Conservation (phyloP, 371 early-diverging fungal genomes). For the Zychaea mexicana region DNA sequence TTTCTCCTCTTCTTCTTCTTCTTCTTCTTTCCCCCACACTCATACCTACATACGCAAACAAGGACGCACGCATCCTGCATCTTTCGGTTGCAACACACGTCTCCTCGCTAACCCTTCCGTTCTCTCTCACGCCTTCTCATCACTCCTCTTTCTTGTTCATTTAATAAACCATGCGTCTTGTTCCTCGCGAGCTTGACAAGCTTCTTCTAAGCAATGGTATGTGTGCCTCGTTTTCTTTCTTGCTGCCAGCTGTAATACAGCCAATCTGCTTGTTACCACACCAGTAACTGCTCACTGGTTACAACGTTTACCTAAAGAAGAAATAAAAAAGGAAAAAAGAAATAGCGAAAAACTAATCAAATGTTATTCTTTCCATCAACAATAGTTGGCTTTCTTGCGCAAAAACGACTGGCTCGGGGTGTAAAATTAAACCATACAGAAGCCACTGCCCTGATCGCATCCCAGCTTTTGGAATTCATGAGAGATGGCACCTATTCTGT, state of each 20-base stretch:
- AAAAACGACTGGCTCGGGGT: conserved; percentile 87
- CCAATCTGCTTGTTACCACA: too few species aligned
- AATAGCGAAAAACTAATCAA: conserved; percentile 40
- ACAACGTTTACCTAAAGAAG: too few species aligned
- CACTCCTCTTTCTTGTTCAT: conserved; percentile 2
- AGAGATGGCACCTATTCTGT: conserved; percentile 88
- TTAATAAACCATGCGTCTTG: conserved; percentile 18
- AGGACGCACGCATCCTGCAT: neutral
- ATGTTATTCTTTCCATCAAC: too few species aligned
- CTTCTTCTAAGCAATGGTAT: conserved; percentile 5
- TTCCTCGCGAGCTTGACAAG: conserved; percentile 83
- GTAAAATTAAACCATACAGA: conserved; percentile 85
- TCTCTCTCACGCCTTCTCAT: neutral
- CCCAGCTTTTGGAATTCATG: conserved; percentile 83
- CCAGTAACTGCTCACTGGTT: too few species aligned
- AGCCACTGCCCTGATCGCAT: conserved; percentile 83
- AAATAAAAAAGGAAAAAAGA: conserved; percentile 1
- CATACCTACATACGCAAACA: neutral
- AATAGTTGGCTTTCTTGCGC: conserved; percentile 83
- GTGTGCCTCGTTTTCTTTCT: conserved; percentile 23
- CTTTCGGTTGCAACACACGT: too few species aligned
- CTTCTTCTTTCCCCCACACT: conserved; percentile 2
- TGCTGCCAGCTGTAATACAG: too few species aligned
- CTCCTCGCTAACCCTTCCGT: neutral
- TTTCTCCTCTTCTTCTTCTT: neutral